These are phyloP conservation scores for Globisporangium nunn DNA, from an alignment of 352 stramenopile genomes.

Conservation along the genomic window DNA sequence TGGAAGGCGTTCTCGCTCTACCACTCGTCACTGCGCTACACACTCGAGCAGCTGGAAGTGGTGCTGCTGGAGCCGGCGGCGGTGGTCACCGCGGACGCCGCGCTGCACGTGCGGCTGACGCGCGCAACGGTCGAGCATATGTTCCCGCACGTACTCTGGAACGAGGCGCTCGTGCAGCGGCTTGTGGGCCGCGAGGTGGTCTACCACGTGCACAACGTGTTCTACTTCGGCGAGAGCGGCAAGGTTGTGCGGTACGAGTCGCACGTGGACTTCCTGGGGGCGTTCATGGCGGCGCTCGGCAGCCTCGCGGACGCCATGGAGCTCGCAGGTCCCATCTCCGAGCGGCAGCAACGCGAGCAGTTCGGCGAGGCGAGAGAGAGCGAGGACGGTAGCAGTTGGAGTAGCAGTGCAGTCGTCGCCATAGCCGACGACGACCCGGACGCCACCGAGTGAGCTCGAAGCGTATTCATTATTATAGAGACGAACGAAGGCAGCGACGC, in stretches of 20 bases:
- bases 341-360: slow-evolving; percentile 5
- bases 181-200: slow-evolving; percentile 14
- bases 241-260: slow-evolving; percentile 11
- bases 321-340: slow-evolving; percentile 3
- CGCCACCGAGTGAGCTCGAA: slow-evolving; percentile 2
- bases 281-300: slow-evolving; percentile 11
- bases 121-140: slow-evolving; percentile 23
- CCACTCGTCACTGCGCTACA: slow-evolving; percentile 13
- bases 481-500: too few relatives aligned
- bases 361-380: neutral
- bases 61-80: slow-evolving; percentile 11
- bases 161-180: slow-evolving; percentile 16
- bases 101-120: slow-evolving; percentile 19
- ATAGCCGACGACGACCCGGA: neutral
- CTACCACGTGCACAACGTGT: slow-evolving; percentile 10
- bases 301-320: slow-evolving; percentile 14
- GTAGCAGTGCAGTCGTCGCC: neutral
- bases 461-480: neutral
- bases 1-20: slow-evolving; percentile 12
- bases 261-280: slow-evolving; percentile 11
- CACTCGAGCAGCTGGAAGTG: slow-evolving; percentile 15
- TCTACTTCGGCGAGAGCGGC: slow-evolving; percentile 13
- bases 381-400: neutral
- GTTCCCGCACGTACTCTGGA: slow-evolving; percentile 27
- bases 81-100: slow-evolving; percentile 13